Evolutionary conservation across 352 stramenopile genomes (phyloP), one percentile per base, ranked within the genome.

Genomic region (Globisporangium ultimum): DNA sequence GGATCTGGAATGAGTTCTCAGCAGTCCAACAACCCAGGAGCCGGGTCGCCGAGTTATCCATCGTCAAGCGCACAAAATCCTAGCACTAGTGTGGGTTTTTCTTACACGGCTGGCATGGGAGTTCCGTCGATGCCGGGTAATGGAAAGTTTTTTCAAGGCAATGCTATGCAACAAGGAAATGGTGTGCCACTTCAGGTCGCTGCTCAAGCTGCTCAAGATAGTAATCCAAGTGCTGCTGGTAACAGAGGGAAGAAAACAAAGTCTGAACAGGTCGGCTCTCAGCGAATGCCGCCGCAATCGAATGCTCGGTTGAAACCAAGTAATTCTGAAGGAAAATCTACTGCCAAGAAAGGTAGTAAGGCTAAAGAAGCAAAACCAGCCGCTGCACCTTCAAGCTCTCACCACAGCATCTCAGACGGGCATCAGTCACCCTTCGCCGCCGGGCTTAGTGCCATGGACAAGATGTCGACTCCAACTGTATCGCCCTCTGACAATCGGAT

Each of bases 1-100:
- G 59, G 77, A 40, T 69, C 63, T 36, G 22, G 51, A 45, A 41
- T 60, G 47, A 60, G 46, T 17, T 45, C 45, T 14, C 59, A 66
- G 17, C 52, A 55, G 17, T 20, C 59, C 13, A 62, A 38, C 42
- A 66, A 38, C 42, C 36, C 50, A 32, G 50, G 28, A 36, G 28
- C 28, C 8, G 28, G 28, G 7, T 10, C 28, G 28, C 28, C 40
- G 55, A 40, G 34, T n/a, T 45, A 36, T 36, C 28, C 28, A 36
- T 15, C 34, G 13, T 13, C 49, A 17, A n/a, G 18, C 11, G 57
- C 46, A 18, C 49, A 51, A 20, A 58, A 47, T 45, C 6, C 40
- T 18, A 45, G 40, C 12, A 18, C 40, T 18, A 18, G 40, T 18
- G 10, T n/a, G 40, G 10, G 40, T 45, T 45, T n/a, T 2, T 45